These are phyloP conservation scores for Fraxinus sp. DNA, from an alignment of 305 asterid genomes.

Conservation along the genomic window DNA sequence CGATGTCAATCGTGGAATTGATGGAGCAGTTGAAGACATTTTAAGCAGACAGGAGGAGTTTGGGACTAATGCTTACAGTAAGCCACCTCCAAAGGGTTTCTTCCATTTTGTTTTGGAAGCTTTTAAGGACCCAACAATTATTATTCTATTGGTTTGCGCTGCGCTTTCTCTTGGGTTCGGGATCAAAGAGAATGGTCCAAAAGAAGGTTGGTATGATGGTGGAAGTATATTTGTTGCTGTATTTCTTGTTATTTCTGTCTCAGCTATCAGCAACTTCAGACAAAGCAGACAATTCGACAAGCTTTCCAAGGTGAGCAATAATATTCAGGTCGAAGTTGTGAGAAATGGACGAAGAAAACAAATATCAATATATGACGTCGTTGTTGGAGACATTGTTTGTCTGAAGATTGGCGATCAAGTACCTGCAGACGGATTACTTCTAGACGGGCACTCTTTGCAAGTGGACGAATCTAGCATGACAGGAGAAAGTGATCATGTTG, in stretches of 20 bases:
- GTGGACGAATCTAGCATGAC: slow-evolving; percentile 22
- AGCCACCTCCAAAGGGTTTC: slow-evolving; percentile 28
- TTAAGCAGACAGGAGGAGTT: slow-evolving; percentile 13
- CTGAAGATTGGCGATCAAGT: slow-evolving; percentile 23
- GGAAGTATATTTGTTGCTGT: slow-evolving; percentile 39
- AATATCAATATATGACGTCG: slow-evolving; percentile 1
- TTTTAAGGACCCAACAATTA: slow-evolving; percentile 31
- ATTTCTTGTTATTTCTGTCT: slow-evolving; percentile 29
- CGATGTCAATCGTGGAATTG: background rate
- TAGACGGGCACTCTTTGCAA: slow-evolving; percentile 19
- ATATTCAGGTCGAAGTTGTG: slow-evolving; percentile 28
- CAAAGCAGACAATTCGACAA: slow-evolving; percentile 29
- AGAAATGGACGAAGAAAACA: slow-evolving; percentile 24
- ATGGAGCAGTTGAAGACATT: slow-evolving; percentile 3
- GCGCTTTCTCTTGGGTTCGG: slow-evolving; percentile 37
- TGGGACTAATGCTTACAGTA: slow-evolving; percentile 31
- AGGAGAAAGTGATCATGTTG: slow-evolving; percentile 10
- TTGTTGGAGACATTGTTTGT: slow-evolving; percentile 23
- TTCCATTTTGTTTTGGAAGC: slow-evolving; percentile 34
- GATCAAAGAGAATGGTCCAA: slow-evolving; percentile 31
- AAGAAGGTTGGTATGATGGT: slow-evolving; percentile 50
- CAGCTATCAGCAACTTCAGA: slow-evolving; percentile 27
- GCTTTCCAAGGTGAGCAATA: slow-evolving; percentile 28
- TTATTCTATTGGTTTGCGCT: slow-evolving; percentile 36
- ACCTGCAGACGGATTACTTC: slow-evolving; percentile 26